phyloP scores from a whole-genome alignment of 805 yeast species.

The Nematodospora valgi region DNA sequence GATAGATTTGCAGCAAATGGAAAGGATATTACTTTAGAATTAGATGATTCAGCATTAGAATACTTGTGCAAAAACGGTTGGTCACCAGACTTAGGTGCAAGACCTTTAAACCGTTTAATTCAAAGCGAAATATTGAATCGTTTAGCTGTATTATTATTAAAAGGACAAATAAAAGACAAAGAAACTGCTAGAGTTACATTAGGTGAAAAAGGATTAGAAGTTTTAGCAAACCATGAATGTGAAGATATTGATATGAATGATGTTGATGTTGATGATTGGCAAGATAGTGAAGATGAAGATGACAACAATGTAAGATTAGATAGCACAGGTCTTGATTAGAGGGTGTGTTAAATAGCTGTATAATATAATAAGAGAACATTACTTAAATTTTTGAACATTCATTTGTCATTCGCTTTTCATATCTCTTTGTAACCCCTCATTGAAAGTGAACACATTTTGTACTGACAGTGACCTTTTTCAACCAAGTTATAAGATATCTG shows the following conservation, averaged over 20 bases:
- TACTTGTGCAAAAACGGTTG: conserved; percentile 85
- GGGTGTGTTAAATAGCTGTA: background rate
- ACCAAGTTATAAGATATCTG: no score
- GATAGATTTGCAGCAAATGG: conserved; percentile 81
- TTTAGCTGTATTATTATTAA: conserved; percentile 83
- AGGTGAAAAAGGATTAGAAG: conserved; percentile 65
- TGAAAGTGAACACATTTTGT: no score
- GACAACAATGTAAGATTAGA: conserved; percentile 34
- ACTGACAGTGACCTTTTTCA: no score
- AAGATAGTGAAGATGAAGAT: conserved; percentile 56
- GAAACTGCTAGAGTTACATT: conserved; percentile 72
- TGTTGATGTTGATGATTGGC: conserved; percentile 60
- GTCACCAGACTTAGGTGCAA: conserved; percentile 91
- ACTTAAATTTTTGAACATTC: no score
- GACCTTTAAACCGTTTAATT: conserved; percentile 91
- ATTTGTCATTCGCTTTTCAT: no score
- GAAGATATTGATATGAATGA: conserved; percentile 50
- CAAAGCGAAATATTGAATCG: conserved; percentile 84
- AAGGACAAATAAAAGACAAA: conserved; percentile 84
- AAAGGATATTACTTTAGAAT: conserved; percentile 66
- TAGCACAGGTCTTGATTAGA: conserved; percentile 4
- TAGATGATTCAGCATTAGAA: conserved; percentile 74
- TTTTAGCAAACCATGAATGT: conserved; percentile 80
- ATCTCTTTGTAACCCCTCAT: no score
- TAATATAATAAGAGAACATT: no score